Base-by-base conservation (phyloP, 2,329 filamentous ascomycete species). In the Alternaria novae-zelandiae region DNA sequence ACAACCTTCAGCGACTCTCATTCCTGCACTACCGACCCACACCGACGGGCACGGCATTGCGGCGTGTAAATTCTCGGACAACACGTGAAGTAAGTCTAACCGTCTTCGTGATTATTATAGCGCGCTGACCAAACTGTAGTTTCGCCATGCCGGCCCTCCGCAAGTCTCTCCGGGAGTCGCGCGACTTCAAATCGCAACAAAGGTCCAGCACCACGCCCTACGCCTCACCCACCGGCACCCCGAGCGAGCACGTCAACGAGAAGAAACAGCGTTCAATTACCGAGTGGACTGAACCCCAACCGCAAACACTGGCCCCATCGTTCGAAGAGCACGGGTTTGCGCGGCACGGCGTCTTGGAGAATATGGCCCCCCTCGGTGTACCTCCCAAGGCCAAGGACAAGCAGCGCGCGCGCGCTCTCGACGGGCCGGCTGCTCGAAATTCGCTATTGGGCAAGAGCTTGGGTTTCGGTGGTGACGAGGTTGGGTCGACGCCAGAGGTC, bases 341-440 rank as follows among this genome's bases (percentile, higher is more conserved):
- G 73, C 86, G 90, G 53, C 88, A 89, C 78, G 92, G 92, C 67
- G 91, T 96, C 17, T 84, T 96, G 62, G 90, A 92, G 79, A 90
- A 90, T 73, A 97, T 97, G 94, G 90, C 89, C 57, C 90, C 94
- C 25, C 82, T 97, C 59, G 94, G 94, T 44, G 86, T 89, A 58
- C 84, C 89, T 70, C 94, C 94, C 12, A 86, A 85, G 21, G 81
- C 86, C 51, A 86, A 88, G 76, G 83, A 89, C 68, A 88, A 89
- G 81, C 83, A 83, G 65, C 84, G 85, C 69, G 78, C 85, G 62
- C 86, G 83, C 73, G 76, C 78, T 28, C 81, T 83, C 54, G 80
- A 79, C 49, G 77, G 79, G 21, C 54, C 68, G 47, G 64, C 69
- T 56, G 66, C 67, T 21, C 79, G 81, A 55, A 81, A 82, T 58